Evolutionary conservation across 805 yeast species (phyloP).

Genomic region (Wickerhamiella shivajii): DNA sequence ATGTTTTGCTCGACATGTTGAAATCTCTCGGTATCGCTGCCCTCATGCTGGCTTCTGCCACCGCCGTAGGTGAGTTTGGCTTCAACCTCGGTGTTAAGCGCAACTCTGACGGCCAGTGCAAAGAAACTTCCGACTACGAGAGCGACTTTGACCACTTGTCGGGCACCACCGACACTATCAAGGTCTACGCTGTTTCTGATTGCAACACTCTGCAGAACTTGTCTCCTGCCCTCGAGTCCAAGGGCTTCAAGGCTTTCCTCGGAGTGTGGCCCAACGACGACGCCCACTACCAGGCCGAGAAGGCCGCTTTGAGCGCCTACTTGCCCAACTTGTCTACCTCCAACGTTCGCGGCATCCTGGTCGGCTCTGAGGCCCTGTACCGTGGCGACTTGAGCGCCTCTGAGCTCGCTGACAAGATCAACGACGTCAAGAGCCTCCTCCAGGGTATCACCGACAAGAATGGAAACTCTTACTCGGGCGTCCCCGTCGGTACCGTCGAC

Average conservation of each 20-base stretch:
- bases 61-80: slow-evolving; percentile 57
- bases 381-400: slow-evolving; percentile 71
- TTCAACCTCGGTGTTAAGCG: slow-evolving; percentile 78
- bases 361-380: slow-evolving; percentile 93
- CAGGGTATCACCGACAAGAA: slow-evolving; percentile 55
- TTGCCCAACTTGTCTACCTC: slow-evolving; percentile 51
- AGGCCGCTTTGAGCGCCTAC: slow-evolving; percentile 50
- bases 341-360: slow-evolving; percentile 63
- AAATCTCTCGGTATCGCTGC: slow-evolving; percentile 8
- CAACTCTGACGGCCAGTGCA: slow-evolving; percentile 55
- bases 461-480: slow-evolving; percentile 58
- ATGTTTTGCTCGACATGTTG: no score
- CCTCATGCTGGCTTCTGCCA: slow-evolving; percentile 6
- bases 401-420: slow-evolving; percentile 54
- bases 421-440: slow-evolving; percentile 45
- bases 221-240: slow-evolving; percentile 74
- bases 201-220: slow-evolving; percentile 76
- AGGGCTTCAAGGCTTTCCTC: slow-evolving; percentile 59
- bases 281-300: slow-evolving; percentile 59
- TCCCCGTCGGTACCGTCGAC: slow-evolving; percentile 85
- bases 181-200: slow-evolving; percentile 86
- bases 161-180: slow-evolving; percentile 47
- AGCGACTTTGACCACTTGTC: slow-evolving; percentile 48
- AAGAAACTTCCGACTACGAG: slow-evolving; percentile 53
- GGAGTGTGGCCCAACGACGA: slow-evolving; percentile 95